Evolutionary conservation across 23 red algal genomes (phyloP).

Genomic region (Gracilariopsis chorda): DNA sequence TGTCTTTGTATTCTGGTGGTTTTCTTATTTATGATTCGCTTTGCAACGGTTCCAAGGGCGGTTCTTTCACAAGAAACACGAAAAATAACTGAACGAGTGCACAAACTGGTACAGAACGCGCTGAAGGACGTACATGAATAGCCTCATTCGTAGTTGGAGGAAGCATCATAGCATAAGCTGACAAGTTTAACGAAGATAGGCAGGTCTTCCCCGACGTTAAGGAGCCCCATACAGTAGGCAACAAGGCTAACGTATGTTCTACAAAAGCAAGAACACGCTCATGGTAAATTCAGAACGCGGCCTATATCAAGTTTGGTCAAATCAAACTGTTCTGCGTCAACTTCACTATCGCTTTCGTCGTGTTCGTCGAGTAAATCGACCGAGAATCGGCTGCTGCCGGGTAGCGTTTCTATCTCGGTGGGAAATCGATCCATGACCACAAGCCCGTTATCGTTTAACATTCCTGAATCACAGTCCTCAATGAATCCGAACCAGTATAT

Average conservation of each 20-base stretch:
- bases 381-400: slow-evolving; percentile 16
- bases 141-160: too few relatives aligned
- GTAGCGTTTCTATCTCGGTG: slow-evolving; percentile 23
- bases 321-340: background rate
- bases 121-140: background rate
- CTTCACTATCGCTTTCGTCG: background rate
- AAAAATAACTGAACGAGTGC: background rate
- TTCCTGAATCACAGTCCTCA: slow-evolving; percentile 58
- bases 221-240: too few relatives aligned
- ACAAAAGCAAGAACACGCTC: too few relatives aligned
- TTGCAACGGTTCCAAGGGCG: background rate
- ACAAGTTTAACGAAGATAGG: too few relatives aligned
- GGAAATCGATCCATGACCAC: slow-evolving; percentile 67
- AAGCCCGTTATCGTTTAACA: slow-evolving; percentile 65
- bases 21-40: slow-evolving; percentile 24
- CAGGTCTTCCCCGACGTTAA: too few relatives aligned
- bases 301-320: background rate
- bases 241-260: too few relatives aligned
- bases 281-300: too few relatives aligned
- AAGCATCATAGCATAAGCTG: too few relatives aligned
- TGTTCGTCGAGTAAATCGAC: background rate
- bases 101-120: background rate
- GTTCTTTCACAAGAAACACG: background rate
- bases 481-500: slow-evolving; percentile 89
- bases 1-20: background rate